These are phyloP conservation scores for Geosmithia flava DNA, from an alignment of 2,329 filamentous ascomycete species.

Conservation along the genomic window DNA sequence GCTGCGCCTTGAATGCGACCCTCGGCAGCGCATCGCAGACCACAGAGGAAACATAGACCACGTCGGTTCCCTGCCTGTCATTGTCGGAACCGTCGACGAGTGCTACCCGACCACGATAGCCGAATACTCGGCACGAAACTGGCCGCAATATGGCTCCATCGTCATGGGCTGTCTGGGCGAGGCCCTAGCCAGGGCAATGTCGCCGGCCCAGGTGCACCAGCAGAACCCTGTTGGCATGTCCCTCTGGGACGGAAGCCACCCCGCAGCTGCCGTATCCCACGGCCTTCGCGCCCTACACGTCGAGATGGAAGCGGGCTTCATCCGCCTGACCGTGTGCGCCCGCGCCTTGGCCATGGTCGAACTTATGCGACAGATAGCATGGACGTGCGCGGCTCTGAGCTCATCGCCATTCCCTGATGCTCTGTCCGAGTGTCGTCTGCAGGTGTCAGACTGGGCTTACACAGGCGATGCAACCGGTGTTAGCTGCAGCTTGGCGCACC, in stretches of 20 bases:
- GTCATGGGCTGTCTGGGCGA: constrained; percentile 18
- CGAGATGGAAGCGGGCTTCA: constrained; percentile 17
- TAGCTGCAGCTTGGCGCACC: constrained; percentile 18
- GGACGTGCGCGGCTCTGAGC: constrained; percentile 20
- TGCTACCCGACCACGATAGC: constrained; percentile 19
- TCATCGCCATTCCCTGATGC: constrained; percentile 18
- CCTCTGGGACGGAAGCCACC: constrained; percentile 20
- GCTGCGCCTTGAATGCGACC: constrained; percentile 20
- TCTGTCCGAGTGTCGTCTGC: constrained; percentile 15
- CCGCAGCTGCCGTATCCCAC: constrained; percentile 10
- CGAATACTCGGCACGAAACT: constrained; percentile 17
- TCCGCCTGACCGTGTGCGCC: constrained; percentile 19
- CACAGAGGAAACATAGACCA: constrained; percentile 10
- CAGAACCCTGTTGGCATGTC: constrained; percentile 14
- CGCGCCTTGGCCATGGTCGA: constrained; percentile 21
- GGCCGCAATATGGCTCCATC: constrained; percentile 17
- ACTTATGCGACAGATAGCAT: constrained; percentile 23
- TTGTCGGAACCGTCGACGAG: constrained; percentile 20
- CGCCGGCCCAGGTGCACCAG: constrained; percentile 9
- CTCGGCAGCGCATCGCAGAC: constrained; percentile 9
- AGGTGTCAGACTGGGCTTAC: constrained; percentile 18
- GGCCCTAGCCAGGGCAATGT: constrained; percentile 14
- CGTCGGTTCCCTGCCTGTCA: constrained; percentile 15
- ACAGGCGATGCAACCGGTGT: constrained; percentile 19
- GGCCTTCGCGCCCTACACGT: constrained; percentile 20